Evolutionary conservation across 441 rosid genomes (phyloP), one percentile per base, ranked within the genome.

Genomic region (Melastoma candidum): DNA sequence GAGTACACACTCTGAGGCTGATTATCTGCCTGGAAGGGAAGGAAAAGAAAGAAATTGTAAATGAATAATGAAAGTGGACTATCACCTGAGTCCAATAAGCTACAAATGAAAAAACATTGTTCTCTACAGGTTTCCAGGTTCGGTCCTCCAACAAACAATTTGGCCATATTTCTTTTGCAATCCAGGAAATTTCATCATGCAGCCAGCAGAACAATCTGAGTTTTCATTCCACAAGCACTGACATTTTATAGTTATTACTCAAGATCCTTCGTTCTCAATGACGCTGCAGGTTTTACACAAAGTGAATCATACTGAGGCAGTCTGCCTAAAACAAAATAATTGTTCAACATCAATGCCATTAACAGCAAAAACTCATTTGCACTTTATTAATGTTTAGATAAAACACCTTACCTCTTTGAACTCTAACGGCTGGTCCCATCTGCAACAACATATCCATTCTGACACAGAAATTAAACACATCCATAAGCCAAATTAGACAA

Each of bases 391-490:
- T 36, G 41, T 36, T 36, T 2, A 3, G 41, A 3, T 36, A 36
- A 36, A 36, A 36, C 41, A 36, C 41, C 6, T 36, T 36, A 87
- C 95, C 87, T 79, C 94, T 60, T 67, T 73, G 13, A 84, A 77
- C 68, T 84, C 80, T 63, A 88, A 69, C 45, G 88, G 75, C 68
- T 82, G 92, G 14, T 92, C 87, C 54, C 81, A 68, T 12, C 81
- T 65, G 73, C 75, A 88, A 27, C 58, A 71, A 62, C 88, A 67
- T 83, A 88, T 52, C 95, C 94, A 68, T 74, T 67, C 98, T 86
- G 61, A 29, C 41, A 36, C 68, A 68, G 12, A 58, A 62, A 61
- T 24, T 24, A 55, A 41, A 14, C 1, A 36, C 41, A 6, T 9
- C 6, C 8, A 36, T 36, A 36, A 36, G 8, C 41, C 41, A 36